These are phyloP conservation scores for Vaccinium myrtillus DNA, from an alignment of 148 eudicot species.

Conservation along the genomic window DNA sequence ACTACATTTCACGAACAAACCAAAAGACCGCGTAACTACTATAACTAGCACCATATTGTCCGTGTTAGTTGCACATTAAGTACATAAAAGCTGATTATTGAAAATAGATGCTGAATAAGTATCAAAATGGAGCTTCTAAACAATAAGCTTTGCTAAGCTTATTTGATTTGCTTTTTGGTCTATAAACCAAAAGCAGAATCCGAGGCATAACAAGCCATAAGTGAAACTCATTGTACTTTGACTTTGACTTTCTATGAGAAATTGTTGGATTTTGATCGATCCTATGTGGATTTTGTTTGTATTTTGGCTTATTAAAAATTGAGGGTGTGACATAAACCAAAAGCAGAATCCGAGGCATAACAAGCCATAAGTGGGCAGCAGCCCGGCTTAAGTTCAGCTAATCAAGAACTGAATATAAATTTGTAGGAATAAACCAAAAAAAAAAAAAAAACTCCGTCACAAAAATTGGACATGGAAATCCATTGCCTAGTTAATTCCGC, in stretches of 20 bases:
- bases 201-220: not conserved
- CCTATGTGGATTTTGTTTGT: too few species aligned
- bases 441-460: not conserved
- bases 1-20: not conserved
- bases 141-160: not conserved
- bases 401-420: too few species aligned
- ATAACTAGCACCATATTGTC: not conserved
- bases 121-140: not conserved
- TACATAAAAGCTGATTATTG: not conserved
- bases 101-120: not conserved
- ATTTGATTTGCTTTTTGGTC: not conserved
- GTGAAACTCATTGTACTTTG: too few species aligned
- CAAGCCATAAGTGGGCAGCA: not conserved
- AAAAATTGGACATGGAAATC: slow-evolving; percentile 4
- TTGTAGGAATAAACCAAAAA: too few species aligned
- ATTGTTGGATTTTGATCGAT: too few species aligned
- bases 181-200: not conserved
- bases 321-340: too few species aligned
- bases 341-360: not conserved
- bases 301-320: too few species aligned
- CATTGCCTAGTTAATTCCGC: slow-evolving; percentile 9
- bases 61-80: not conserved
- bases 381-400: not conserved
- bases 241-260: too few species aligned
- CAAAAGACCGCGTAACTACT: not conserved